These are phyloP conservation scores for Xerocomellus intermedius DNA, from an alignment of 768 basidiomycete genomes.

Conservation along the genomic window DNA sequence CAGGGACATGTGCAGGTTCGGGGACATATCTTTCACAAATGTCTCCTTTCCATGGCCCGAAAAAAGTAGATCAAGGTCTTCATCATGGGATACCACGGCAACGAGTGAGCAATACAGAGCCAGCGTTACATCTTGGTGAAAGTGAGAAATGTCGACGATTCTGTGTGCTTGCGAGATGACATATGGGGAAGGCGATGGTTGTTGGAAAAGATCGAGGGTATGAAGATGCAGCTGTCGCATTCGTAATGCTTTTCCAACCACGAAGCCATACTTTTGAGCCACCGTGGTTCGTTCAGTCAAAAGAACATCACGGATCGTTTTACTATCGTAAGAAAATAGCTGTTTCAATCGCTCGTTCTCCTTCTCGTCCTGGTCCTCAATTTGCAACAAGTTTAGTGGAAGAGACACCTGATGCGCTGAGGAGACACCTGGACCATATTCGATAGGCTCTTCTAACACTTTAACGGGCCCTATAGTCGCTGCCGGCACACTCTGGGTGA, in stretches of 20 bases:
- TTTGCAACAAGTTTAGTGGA: constrained; percentile 45
- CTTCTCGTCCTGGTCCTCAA: constrained; percentile 43
- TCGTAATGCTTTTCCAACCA: constrained; percentile 63
- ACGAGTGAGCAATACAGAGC: constrained; percentile 64
- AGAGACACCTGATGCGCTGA: constrained; percentile 32
- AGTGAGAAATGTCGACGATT: constrained; percentile 60
- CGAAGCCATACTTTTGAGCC: constrained; percentile 74
- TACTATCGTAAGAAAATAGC: constrained; percentile 52
- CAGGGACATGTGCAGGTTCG: constrained; percentile 46
- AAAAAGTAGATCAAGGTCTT: constrained; percentile 55
- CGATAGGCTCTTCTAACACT: constrained; percentile 51
- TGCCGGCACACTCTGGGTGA: constrained; percentile 40
- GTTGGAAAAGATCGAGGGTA: constrained; percentile 48
- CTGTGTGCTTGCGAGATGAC: constrained; percentile 53
- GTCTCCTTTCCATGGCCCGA: constrained; percentile 48
- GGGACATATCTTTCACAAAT: constrained; percentile 53
- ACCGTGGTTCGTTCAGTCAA: constrained; percentile 68
- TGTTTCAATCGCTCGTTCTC: constrained; percentile 49
- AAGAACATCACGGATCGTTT: constrained; percentile 57
- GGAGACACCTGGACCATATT: constrained; percentile 49
- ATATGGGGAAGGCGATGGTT: constrained; percentile 34
- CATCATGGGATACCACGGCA: constrained; percentile 52
- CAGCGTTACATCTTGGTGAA: constrained; percentile 63
- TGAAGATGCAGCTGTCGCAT: constrained; percentile 63
- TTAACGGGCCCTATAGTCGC: constrained; percentile 39